Percentiles rank a stretch among this genome's conserved stretches.
phyloP scores from a whole-genome alignment of 805 yeast species.

The Zygosaccharomyces rouxii region DNA sequence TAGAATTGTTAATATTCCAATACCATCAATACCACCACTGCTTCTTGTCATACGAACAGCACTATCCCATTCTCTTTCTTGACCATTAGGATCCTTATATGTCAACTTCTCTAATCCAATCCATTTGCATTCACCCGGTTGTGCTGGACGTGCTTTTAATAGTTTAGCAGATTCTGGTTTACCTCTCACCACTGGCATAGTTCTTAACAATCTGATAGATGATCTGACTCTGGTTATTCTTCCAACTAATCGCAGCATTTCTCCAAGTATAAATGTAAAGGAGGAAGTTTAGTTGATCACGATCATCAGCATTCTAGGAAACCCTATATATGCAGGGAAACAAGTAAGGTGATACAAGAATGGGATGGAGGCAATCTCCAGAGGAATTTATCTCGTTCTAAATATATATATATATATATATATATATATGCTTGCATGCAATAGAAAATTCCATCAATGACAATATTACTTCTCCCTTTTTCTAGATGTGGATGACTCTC shows the following conservation, averaged over 20 bases:
- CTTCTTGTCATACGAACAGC: slow-evolving; percentile 76
- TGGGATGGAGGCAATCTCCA: neutral
- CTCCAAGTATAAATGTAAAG: neutral
- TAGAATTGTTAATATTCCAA: slow-evolving; percentile 77
- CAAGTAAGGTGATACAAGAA: neutral
- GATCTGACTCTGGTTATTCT: neutral
- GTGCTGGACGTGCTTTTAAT: slow-evolving; percentile 28
- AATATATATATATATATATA: no score
- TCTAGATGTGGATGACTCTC: neutral
- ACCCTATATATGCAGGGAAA: neutral
- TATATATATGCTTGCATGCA: no score
- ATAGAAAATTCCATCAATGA: neutral
- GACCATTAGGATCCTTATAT: slow-evolving; percentile 71
- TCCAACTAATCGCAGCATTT: neutral
- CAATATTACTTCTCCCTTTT: neutral
- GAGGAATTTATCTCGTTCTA: neutral
- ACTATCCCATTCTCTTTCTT: slow-evolving; percentile 80
- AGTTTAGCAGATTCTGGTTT: slow-evolving; percentile 38
- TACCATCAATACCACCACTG: slow-evolving; percentile 67
- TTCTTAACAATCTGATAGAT: slow-evolving; percentile 5
- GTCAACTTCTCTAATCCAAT: slow-evolving; percentile 60
- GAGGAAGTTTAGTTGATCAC: neutral
- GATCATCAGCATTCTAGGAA: neutral
- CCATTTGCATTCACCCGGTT: slow-evolving; percentile 56
- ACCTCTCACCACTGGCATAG: slow-evolving; percentile 29